phyloP scores from a whole-genome alignment of 2,329 filamentous ascomycete genomes.

The Phyllosticta ampelicida region DNA sequence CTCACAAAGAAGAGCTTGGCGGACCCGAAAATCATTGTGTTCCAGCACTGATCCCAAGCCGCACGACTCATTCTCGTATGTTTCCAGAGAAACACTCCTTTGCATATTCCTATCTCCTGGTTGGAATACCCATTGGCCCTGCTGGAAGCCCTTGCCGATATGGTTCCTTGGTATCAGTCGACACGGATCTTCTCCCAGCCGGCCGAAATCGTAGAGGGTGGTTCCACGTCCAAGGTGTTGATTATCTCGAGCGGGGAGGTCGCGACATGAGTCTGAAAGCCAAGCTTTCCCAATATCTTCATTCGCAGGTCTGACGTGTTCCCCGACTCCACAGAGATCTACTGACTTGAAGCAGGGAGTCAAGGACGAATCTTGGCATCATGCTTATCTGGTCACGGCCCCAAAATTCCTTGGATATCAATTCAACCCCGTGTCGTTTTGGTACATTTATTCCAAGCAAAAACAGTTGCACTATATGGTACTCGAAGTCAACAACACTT shows the following conservation, averaged over 20 bases:
- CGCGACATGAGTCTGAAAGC: constrained; percentile 45
- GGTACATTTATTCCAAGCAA: constrained; percentile 59
- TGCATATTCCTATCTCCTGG: constrained; percentile 58
- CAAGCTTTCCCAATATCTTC: constrained; percentile 52
- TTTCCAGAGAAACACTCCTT: constrained; percentile 60
- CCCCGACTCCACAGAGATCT: not conserved
- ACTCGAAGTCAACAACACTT: constrained; percentile 67
- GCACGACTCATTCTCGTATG: constrained; percentile 54
- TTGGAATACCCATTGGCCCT: constrained; percentile 57
- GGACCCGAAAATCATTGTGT: constrained; percentile 13
- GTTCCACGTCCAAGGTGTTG: constrained; percentile 49
- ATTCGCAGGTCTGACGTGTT: constrained; percentile 37
- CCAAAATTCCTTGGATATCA: constrained; percentile 58
- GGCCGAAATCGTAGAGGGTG: constrained; percentile 33
- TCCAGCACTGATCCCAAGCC: constrained; percentile 50
- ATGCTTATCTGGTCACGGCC: constrained; percentile 62
- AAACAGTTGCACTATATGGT: constrained; percentile 53
- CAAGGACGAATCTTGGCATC: constrained; percentile 50
- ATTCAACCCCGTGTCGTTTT: constrained; percentile 69
- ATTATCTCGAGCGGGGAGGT: constrained; percentile 50
- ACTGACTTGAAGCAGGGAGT: constrained; percentile 36
- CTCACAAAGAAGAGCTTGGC: not conserved
- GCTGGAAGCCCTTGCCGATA: constrained; percentile 30
- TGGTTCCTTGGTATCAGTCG: constrained; percentile 46
- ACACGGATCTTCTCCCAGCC: constrained; percentile 14